A percentile compares a stretch with the other conserved stretches of the same genome.
Conservation (phyloP, 352 stramenopile genomes). For the Pythium aphanidermatum region DNA sequence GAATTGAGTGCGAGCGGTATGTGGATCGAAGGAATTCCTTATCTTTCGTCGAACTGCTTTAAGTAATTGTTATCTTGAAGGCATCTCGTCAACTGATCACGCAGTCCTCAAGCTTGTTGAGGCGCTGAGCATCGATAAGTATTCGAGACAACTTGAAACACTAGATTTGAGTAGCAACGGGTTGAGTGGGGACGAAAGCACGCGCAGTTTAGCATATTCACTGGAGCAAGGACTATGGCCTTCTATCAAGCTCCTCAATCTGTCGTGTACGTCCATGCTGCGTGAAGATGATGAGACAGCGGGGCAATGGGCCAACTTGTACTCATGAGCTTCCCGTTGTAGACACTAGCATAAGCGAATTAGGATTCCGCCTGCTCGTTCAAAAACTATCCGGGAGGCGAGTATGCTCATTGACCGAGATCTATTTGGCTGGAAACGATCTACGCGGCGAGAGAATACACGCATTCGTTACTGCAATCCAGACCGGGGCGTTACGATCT, state of each 20-base stretch:
- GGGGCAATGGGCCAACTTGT: too few species aligned
- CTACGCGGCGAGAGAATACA: conserved; percentile 8
- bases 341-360: conserved; percentile 7
- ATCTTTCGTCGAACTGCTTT: not conserved
- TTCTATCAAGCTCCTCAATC: conserved; percentile 12
- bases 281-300: not conserved
- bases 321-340: too few species aligned
- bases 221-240: conserved; percentile 3
- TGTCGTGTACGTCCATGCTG: conserved; percentile 17
- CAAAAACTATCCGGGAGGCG: not conserved
- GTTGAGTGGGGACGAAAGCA: conserved; percentile 3
- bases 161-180: conserved; percentile 23
- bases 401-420: not conserved
- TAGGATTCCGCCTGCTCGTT: conserved; percentile 5
- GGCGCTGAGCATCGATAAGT: not conserved
- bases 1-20: conserved; percentile 36
- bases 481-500: not conserved
- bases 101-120: conserved; percentile 4
- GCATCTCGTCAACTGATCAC: conserved; percentile 6
- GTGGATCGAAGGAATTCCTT: not conserved
- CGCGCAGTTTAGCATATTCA: conserved; percentile 1
- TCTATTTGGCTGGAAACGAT: conserved; percentile 8
- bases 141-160: not conserved
- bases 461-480: not conserved
- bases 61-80: conserved; percentile 4